Evolutionary conservation across 371 early-diverging fungal species (phyloP).

Genomic region (Mycotypha africana): DNA sequence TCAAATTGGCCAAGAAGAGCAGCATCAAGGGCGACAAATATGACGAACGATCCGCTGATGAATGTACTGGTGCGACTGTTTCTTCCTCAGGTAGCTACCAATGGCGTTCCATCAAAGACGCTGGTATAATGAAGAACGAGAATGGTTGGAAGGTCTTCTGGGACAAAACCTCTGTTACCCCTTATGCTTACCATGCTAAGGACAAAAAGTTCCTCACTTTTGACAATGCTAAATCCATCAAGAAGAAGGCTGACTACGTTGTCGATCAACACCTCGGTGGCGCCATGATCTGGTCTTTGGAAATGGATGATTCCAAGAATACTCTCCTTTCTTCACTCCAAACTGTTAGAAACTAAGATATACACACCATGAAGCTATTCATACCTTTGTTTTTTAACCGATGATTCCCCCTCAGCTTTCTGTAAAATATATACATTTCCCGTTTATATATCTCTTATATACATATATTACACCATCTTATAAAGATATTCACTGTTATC

Average conservation of each 20-base stretch:
- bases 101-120: conserved; percentile 54
- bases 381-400: too few relatives aligned
- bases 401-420: too few relatives aligned
- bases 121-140: conserved; percentile 43
- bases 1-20: conserved; percentile 15
- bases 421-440: too few relatives aligned
- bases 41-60: conserved; percentile 7
- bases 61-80: conserved; percentile 8
- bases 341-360: too few relatives aligned
- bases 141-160: conserved; percentile 56
- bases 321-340: conserved; percentile 26
- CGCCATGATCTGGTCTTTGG: conserved; percentile 54
- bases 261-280: conserved; percentile 44
- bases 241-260: conserved; percentile 45
- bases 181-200: conserved; percentile 49
- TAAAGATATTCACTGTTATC: too few relatives aligned
- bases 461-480: too few relatives aligned
- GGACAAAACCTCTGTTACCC: conserved; percentile 53
- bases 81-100: conserved; percentile 57
- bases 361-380: too few relatives aligned
- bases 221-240: conserved; percentile 48
- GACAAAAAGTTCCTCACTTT: not conserved
- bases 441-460: too few relatives aligned
- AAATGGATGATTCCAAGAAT: conserved; percentile 33
- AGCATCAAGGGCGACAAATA: conserved; percentile 13